phyloP scores from a whole-genome alignment of 2,329 filamentous ascomycete genomes.

The Didymella exigua region DNA sequence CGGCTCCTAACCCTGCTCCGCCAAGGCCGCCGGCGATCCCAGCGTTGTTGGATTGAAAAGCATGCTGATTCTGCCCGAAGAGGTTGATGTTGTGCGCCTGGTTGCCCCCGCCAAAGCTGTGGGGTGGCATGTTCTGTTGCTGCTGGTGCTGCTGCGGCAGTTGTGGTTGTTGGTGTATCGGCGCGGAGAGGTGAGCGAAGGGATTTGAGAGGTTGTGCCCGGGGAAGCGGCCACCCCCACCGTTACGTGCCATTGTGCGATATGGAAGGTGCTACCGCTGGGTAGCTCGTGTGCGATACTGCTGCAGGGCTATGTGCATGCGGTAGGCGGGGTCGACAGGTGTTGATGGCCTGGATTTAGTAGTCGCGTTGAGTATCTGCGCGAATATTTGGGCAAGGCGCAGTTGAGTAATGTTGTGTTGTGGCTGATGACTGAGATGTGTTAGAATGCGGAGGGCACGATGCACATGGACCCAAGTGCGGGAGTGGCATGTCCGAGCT shows the following conservation, averaged over 20 bases:
- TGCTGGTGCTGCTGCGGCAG: slow-evolving; percentile 50
- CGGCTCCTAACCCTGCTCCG: slow-evolving; percentile 63
- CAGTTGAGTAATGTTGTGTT: not conserved
- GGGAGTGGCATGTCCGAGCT: slow-evolving; percentile 11
- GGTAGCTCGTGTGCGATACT: slow-evolving; percentile 20
- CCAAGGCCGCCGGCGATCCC: slow-evolving; percentile 60
- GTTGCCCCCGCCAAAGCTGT: slow-evolving; percentile 63
- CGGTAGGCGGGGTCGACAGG: not conserved
- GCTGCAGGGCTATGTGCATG: slow-evolving; percentile 6
- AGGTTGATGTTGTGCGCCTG: slow-evolving; percentile 70
- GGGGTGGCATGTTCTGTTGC: slow-evolving; percentile 63
- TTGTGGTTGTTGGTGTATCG: slow-evolving; percentile 54
- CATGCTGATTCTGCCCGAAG: slow-evolving; percentile 45
- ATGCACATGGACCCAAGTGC: slow-evolving; percentile 3
- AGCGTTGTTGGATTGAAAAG: slow-evolving; percentile 57
- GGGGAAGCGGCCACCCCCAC: slow-evolving; percentile 64
- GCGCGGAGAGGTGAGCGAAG: slow-evolving; percentile 61
- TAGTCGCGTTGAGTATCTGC: not conserved
- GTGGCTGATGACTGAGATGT: not conserved
- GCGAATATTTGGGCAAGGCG: not conserved
- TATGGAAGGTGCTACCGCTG: slow-evolving; percentile 26
- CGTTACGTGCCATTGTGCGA: slow-evolving; percentile 62
- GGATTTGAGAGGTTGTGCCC: slow-evolving; percentile 64
- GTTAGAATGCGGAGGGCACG: slow-evolving; percentile 6
- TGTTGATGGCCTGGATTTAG: not conserved